phyloP scores from a whole-genome alignment of 768 basidiomycete species.

The Hypholoma sublateritium region DNA sequence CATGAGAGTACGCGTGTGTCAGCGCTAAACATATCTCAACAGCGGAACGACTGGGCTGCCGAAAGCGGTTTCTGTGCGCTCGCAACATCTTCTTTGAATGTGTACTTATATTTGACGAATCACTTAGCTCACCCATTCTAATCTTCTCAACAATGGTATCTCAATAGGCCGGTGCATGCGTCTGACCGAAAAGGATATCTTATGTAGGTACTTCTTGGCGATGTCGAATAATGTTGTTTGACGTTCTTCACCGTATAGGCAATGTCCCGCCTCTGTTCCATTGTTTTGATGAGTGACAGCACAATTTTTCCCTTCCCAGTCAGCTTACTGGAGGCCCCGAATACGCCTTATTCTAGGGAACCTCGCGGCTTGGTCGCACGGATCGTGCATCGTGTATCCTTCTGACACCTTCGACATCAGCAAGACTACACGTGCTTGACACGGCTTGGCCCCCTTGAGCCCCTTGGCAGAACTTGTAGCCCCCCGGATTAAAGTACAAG shows the following conservation, averaged over 20 bases:
- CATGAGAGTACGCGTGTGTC: not conserved
- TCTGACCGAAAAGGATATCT: conserved; percentile 60
- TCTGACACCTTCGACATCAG: conserved; percentile 61
- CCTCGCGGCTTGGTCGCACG: conserved; percentile 74
- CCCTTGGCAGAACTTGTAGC: too few species aligned
- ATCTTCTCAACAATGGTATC: conserved; percentile 76
- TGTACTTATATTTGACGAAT: not conserved
- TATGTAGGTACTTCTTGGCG: conserved; percentile 45
- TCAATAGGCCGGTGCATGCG: conserved; percentile 73
- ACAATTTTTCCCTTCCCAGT: not conserved
- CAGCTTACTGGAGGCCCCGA: conserved; percentile 16
- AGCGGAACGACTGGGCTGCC: conserved; percentile 82
- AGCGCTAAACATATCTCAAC: not conserved
- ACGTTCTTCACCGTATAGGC: conserved; percentile 39
- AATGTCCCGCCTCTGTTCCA: conserved; percentile 86
- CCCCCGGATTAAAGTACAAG: too few species aligned
- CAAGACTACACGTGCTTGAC: too few species aligned
- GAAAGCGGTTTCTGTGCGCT: conserved; percentile 77
- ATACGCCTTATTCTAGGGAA: conserved; percentile 81
- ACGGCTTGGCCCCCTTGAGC: too few species aligned
- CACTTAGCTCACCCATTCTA: conserved; percentile 69
- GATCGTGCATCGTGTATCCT: conserved; percentile 74
- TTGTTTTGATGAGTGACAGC: conserved; percentile 76
- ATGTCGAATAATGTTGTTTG: not conserved
- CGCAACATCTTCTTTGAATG: not conserved